These are phyloP conservation scores for Croton setiger DNA, from an alignment of 441 rosid genomes.

Conservation along the genomic window DNA sequence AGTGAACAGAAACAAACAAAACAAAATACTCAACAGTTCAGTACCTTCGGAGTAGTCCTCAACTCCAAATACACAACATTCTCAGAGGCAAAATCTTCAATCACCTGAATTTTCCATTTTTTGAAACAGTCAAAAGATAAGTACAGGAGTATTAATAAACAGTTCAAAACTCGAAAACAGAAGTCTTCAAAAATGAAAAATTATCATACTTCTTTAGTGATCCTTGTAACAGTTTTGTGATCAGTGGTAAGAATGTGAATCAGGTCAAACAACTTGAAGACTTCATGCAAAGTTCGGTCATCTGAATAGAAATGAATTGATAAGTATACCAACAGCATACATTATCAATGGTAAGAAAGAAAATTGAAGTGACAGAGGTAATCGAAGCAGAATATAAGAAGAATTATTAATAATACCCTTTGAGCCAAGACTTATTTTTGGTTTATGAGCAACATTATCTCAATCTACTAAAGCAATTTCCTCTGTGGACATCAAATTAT, in stretches of 20 bases:
- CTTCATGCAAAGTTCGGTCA: conserved; percentile 76
- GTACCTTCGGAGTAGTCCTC: conserved; percentile 96
- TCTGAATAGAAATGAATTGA: conserved; percentile 36
- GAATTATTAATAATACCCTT: neutral
- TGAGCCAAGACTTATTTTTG: neutral
- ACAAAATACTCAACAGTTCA: neutral
- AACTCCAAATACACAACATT: conserved; percentile 70
- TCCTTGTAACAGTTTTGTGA: conserved; percentile 77
- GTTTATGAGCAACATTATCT: neutral
- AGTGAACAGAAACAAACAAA: neutral
- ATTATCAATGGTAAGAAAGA: conserved; percentile 2
- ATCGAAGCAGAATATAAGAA: neutral
- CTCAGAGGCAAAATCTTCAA: conserved; percentile 72
- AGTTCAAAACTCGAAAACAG: neutral
- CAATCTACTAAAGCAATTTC: neutral
- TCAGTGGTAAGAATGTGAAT: conserved; percentile 88
- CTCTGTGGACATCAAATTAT: neutral
- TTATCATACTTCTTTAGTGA: conserved; percentile 73
- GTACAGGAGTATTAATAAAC: neutral
- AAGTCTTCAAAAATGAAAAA: neutral
- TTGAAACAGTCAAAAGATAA: conserved; percentile 10
- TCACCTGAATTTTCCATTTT: conserved; percentile 42
- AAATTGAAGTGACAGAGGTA: neutral
- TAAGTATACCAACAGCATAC: conserved; percentile 8
- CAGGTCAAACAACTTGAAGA: conserved; percentile 90